A percentile compares a stretch with the other conserved stretches of the same genome.
These are phyloP conservation scores for Lantana camara DNA, from an alignment of 257 asterid genomes.

Conservation along the genomic window DNA sequence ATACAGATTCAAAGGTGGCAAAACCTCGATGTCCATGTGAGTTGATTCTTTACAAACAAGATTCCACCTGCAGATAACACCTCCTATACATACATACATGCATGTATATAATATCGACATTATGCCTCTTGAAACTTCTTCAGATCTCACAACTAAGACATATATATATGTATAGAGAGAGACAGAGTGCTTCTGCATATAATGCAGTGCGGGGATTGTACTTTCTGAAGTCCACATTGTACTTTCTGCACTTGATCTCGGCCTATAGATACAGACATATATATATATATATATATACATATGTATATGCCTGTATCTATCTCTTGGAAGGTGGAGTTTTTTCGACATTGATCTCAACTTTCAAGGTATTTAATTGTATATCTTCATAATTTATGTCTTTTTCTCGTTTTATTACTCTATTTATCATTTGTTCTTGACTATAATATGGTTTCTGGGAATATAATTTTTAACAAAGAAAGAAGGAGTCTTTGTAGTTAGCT, in stretches of 20 bases:
- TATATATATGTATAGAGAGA: not conserved
- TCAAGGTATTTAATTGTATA: conserved; percentile 17
- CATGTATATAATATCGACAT: conserved; percentile 26
- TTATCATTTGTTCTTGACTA: not conserved
- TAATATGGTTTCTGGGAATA: too few relatives aligned
- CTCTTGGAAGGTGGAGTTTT: not conserved
- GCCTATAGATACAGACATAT: not conserved
- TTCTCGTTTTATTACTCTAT: not conserved
- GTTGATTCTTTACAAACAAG: conserved; percentile 39
- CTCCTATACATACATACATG: conserved; percentile 15
- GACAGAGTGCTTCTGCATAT: not conserved
- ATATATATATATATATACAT: not conserved
- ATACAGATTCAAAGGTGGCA: conserved; percentile 35
- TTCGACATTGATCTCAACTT: conserved; percentile 11
- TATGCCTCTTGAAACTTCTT: conserved; percentile 21
- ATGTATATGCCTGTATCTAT: not conserved
- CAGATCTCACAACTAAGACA: conserved; percentile 31
- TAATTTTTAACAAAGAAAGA: not conserved
- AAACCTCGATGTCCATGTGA: conserved; percentile 45
- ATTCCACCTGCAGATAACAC: conserved; percentile 19
- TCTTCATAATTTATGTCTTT: not conserved
- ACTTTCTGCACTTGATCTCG: not conserved
- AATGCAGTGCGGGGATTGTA: not conserved
- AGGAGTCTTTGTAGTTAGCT: not conserved
- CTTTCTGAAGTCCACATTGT: not conserved